Conservation (phyloP, 75 land plant genomes). For the Sequoia sempervirens region DNA sequence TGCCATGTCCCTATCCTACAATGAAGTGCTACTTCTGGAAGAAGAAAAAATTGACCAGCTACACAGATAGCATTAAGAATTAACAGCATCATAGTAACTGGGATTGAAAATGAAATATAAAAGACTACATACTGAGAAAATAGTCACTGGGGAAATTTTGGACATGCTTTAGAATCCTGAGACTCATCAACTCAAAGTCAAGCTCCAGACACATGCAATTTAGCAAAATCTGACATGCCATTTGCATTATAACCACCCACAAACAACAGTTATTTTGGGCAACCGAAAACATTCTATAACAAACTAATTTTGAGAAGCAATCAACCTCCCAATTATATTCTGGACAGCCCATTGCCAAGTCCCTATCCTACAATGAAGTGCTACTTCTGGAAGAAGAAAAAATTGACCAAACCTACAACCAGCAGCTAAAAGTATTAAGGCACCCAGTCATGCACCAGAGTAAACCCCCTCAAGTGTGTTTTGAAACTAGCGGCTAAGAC, state of each 20-base stretch:
- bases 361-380: not conserved
- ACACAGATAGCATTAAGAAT: too few species aligned
- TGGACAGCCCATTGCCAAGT: not conserved
- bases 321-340: not conserved
- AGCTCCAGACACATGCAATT: not conserved
- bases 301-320: not conserved
- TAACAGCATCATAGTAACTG: too few species aligned
- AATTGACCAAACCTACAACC: not conserved
- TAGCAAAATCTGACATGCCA: not conserved
- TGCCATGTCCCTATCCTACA: not conserved
- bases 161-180: too few species aligned
- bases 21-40: not conserved
- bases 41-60: too few species aligned
- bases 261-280: not conserved
- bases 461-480: not conserved
- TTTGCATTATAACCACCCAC: not conserved
- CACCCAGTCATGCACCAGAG: not conserved
- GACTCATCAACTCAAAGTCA: too few species aligned
- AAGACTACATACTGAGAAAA: too few species aligned
- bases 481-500: not conserved
- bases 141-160: too few species aligned
- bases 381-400: not conserved
- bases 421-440: not conserved
- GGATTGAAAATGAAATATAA: too few species aligned
- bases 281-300: not conserved